Base-by-base conservation (phyloP, 768 basidiomycete species). In the Coprinopsis sp. region DNA sequence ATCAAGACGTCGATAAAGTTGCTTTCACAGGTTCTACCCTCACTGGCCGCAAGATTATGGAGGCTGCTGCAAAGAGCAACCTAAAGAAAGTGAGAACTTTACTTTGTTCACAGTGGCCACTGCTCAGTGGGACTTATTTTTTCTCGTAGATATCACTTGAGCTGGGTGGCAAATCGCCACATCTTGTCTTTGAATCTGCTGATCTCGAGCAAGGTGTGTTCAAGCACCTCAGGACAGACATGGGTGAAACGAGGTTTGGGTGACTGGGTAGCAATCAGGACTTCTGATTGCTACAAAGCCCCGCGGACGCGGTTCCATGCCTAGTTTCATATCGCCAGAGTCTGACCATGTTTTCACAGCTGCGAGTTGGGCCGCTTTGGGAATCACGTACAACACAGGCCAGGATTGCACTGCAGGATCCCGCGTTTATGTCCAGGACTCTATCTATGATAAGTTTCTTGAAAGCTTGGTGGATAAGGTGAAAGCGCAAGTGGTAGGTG, bases 381-480 rank as follows among this genome's bases (percentile, higher is more conserved):
- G 92, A 18, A 85, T 93, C 46, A 82, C 84, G 55, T 92, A 88
- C 66, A 91, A 91, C 56, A 81, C 86, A 28, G 90, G 91, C n/a
- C 90, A 95, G 65, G 89, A 91, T 60, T 96, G 94, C 64, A 91
- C 88, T 3, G 92, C 92, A 19, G 91, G 94, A 31, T 94, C 91
- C 27, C 79, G 94, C 12, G 68, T 93, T 29, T 92, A 89, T 60
- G 91, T 91, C 18, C 92, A 97, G 60, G 86, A 92, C 44, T 75
- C 77, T 19, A 74, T 94, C 42, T 89, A 96, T 61, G 90, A 96
- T 61, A 83, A 81, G 61, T 94, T 96, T 63, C 58, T 94, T 24
- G 63, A 72, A 23, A 53, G 83, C 44, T 67, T 92, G 31, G 76
- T 84, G 11, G 65, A 69, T 18, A 84, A 84, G 60, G 81, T 84